These are phyloP conservation scores for Bombardia bombarda DNA, from an alignment of 495 filamentous ascomycete genomes.

Conservation along the genomic window DNA sequence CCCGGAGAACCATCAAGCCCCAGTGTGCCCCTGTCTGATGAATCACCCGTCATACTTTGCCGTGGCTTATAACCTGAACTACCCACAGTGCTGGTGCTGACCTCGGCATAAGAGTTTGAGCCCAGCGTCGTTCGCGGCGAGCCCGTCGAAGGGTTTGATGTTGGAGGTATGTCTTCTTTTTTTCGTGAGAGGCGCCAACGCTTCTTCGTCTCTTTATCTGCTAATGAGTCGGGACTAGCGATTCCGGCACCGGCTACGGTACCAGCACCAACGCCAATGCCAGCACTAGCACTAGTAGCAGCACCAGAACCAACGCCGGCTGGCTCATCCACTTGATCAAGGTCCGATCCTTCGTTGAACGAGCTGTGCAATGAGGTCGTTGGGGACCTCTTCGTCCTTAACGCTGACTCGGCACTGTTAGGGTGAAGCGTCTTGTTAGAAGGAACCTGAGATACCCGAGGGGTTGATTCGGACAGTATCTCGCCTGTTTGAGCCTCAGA, in stretches of 20 bases:
- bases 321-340: constrained; percentile 59
- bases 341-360: constrained; percentile 67
- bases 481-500: constrained; percentile 13
- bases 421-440: constrained; percentile 26
- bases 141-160: constrained; percentile 25
- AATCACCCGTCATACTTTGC: constrained; percentile 51
- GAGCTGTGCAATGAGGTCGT: constrained; percentile 67
- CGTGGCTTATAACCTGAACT: constrained; percentile 44
- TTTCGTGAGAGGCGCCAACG: constrained; percentile 70
- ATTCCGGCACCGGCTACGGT: constrained; percentile 22
- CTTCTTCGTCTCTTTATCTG: constrained; percentile 59
- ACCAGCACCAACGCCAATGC: too few species aligned
- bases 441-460: constrained; percentile 24
- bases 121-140: constrained; percentile 46
- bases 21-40: constrained; percentile 33
- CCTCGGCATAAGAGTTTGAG: constrained; percentile 55
- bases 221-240: constrained; percentile 27
- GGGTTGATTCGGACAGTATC: constrained; percentile 27
- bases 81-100: constrained; percentile 61
- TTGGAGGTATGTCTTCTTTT: constrained; percentile 37
- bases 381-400: constrained; percentile 56
- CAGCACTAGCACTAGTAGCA: too few species aligned
- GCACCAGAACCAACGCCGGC: constrained; percentile 16
- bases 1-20: constrained; percentile 29
- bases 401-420: constrained; percentile 38